Conservation (phyloP, 2,329 filamentous ascomycete genomes). For the Ceratocystis albifundus region DNA sequence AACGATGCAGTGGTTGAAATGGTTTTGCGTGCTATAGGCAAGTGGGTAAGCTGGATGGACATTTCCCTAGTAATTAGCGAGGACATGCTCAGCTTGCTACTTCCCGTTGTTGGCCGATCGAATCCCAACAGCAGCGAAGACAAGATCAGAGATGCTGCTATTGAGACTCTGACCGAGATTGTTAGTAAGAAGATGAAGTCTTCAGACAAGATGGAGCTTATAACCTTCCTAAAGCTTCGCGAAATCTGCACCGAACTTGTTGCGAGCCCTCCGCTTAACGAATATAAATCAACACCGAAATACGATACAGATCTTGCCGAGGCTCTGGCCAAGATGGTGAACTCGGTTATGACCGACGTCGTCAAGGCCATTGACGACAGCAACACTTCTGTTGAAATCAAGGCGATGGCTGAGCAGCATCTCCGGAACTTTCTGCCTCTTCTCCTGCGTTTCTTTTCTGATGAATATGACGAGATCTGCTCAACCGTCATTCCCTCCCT, state of each 20-base stretch:
- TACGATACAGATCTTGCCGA: slow-evolving; percentile 96
- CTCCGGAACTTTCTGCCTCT: slow-evolving; percentile 76
- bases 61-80: slow-evolving; percentile 88
- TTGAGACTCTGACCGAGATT: slow-evolving; percentile 91
- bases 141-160: slow-evolving; percentile 76
- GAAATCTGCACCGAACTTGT: slow-evolving; percentile 79
- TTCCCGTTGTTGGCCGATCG: slow-evolving; percentile 74
- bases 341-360: slow-evolving; percentile 76
- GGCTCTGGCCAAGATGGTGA: slow-evolving; percentile 88
- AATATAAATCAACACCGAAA: slow-evolving; percentile 65
- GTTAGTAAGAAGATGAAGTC: slow-evolving; percentile 97
- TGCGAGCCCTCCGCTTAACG: slow-evolving; percentile 65
- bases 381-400: slow-evolving; percentile 50
- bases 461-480: slow-evolving; percentile 97
- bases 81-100: slow-evolving; percentile 70
- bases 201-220: slow-evolving; percentile 85
- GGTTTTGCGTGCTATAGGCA: slow-evolving; percentile 81
- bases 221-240: slow-evolving; percentile 76
- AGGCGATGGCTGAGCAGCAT: slow-evolving; percentile 65
- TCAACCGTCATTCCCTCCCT: slow-evolving; percentile 88
- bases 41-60: slow-evolving; percentile 98
- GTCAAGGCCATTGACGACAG: slow-evolving; percentile 70
- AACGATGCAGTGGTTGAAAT: slow-evolving; percentile 69
- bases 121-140: slow-evolving; percentile 47
- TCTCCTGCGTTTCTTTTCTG: slow-evolving; percentile 85